phyloP scores from a whole-genome alignment of 495 filamentous ascomycete species.

The Penicillium ucsense region DNA sequence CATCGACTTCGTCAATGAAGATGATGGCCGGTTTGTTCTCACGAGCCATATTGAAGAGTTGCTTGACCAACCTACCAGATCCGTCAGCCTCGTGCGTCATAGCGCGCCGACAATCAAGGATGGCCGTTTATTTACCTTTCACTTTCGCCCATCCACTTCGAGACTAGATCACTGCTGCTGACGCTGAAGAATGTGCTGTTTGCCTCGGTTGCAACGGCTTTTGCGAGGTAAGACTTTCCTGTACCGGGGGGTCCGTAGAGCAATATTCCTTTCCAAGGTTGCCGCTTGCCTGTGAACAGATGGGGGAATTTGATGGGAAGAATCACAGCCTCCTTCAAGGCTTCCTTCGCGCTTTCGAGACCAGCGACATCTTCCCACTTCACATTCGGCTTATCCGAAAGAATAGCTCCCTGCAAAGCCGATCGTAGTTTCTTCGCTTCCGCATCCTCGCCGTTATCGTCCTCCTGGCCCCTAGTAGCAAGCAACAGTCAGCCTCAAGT shows the following conservation, averaged over 20 bases:
- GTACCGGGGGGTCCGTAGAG: conserved; percentile 95
- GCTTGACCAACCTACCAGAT: conserved; percentile 72
- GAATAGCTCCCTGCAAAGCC: conserved; percentile 82
- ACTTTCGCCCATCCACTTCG: conserved; percentile 99
- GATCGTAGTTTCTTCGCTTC: conserved; percentile 91
- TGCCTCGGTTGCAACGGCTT: conserved; percentile 95
- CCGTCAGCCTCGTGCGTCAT: conserved; percentile 8
- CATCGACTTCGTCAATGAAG: conserved; percentile 99
- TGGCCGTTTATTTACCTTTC: conserved; percentile 54
- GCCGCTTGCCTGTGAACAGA: conserved; percentile 89
- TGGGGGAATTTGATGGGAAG: conserved; percentile 97
- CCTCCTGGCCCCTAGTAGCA: conserved; percentile 41
- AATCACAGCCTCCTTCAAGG: conserved; percentile 94
- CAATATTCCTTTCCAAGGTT: conserved; percentile 97
- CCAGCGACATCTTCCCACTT: conserved; percentile 99
- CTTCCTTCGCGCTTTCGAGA: conserved; percentile 88
- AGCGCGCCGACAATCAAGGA: neutral
- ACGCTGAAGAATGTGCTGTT: conserved; percentile 99
- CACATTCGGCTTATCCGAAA: conserved; percentile 90
- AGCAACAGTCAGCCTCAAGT: conserved; percentile 4
- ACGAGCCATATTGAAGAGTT: conserved; percentile 94
- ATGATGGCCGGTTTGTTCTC: conserved; percentile 98
- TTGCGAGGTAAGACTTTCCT: conserved; percentile 93
- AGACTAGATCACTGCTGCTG: conserved; percentile 90
- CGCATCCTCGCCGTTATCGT: conserved; percentile 66